A percentile compares a stretch with the other conserved stretches of the same genome.
Conservation (phyloP, 495 filamentous ascomycete genomes). For the Penicillium roqueforti region DNA sequence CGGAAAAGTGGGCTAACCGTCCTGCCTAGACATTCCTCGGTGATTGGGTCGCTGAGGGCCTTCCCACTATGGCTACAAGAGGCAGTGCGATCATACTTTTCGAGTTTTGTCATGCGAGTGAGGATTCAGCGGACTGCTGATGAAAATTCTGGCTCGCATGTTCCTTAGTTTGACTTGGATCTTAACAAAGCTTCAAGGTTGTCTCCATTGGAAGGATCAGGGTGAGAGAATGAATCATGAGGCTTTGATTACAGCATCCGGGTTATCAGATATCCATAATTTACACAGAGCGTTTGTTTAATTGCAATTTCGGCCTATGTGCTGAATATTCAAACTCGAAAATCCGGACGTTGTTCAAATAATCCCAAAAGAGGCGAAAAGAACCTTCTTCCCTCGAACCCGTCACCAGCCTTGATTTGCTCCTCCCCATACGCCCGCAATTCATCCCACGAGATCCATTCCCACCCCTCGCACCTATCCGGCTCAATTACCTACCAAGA, state of each 20-base stretch:
- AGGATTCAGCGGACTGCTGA: neutral
- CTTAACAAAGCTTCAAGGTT: neutral
- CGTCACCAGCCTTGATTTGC: constrained; percentile 5
- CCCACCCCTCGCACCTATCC: constrained; percentile 62
- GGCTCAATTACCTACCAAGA: constrained; percentile 46
- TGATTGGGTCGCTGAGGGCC: constrained; percentile 1
- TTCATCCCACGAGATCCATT: constrained; percentile 54
- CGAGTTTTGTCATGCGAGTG: constrained; percentile 3
- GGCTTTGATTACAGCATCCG: no score
- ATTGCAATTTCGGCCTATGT: no score
- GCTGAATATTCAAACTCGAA: constrained; percentile 13
- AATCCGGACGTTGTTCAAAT: constrained; percentile 41
- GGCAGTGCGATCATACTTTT: constrained; percentile 9
- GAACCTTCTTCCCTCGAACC: constrained; percentile 31
- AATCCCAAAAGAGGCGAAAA: constrained; percentile 57
- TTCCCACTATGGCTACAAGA: constrained; percentile 18
- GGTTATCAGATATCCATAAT: no score
- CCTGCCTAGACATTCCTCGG: constrained; percentile 3
- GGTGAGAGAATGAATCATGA: no score
- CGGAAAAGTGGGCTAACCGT: constrained; percentile 45
- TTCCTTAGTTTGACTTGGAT: neutral
- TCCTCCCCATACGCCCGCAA: constrained; percentile 15
- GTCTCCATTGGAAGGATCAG: no score
- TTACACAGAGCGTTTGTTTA: no score
- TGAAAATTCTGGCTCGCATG: neutral